These are phyloP conservation scores for Phytophthora aleatoria DNA, from an alignment of 352 stramenopile species.

Conservation along the genomic window DNA sequence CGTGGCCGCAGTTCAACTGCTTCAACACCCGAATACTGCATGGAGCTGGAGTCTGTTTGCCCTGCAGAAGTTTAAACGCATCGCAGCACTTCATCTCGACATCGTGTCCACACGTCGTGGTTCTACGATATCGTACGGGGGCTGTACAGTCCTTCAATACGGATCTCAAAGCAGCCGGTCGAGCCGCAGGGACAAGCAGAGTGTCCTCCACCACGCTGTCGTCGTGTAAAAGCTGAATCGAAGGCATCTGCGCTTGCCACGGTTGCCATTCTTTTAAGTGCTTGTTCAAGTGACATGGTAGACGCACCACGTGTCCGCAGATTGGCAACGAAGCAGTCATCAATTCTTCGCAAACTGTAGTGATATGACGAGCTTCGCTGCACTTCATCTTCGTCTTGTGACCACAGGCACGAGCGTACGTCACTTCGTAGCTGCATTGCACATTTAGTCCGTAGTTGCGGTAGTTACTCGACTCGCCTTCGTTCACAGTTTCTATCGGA, in stretches of 20 bases:
- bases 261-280: conserved; percentile 52
- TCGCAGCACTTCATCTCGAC: conserved; percentile 55
- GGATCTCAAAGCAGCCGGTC: conserved; percentile 29
- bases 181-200: conserved; percentile 29
- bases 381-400: conserved; percentile 55
- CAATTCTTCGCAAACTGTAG: conserved; percentile 36
- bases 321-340: conserved; percentile 36
- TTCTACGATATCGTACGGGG: conserved; percentile 44
- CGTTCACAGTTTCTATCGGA: conserved; percentile 41
- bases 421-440: conserved; percentile 42
- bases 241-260: conserved; percentile 33
- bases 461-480: conserved; percentile 39
- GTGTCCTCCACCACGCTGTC: conserved; percentile 50
- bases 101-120: conserved; percentile 59
- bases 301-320: conserved; percentile 51
- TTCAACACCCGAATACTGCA: conserved; percentile 44
- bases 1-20: conserved; percentile 46
- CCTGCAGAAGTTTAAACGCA: conserved; percentile 48
- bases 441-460: conserved; percentile 51
- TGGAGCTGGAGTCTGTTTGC: conserved; percentile 6
- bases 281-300: conserved; percentile 43
- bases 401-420: conserved; percentile 42
- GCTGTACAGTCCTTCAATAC: conserved; percentile 44
- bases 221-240: conserved; percentile 33
- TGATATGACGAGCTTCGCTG: conserved; percentile 46